Evolutionary conservation across 2,329 filamentous ascomycete genomes (phyloP), one percentile per base, ranked within the genome.

Genomic region (Dothistroma septosporum): DNA sequence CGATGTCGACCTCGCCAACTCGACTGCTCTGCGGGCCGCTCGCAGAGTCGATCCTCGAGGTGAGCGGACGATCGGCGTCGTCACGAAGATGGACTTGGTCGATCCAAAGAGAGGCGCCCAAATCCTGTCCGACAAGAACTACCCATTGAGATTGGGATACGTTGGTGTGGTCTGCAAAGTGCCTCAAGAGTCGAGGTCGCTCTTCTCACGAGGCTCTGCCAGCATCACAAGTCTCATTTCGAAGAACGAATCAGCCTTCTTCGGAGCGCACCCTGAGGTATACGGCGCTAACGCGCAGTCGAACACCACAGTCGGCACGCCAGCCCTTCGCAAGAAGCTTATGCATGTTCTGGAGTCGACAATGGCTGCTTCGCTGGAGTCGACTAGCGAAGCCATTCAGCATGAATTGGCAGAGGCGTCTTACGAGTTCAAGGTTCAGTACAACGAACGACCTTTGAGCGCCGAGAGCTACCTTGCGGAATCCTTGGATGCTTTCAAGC

Each of bases 381-480:
- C 86, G 58, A 99, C 94, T 3, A 90, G 90, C 68, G 91, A 97
- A 72, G 91, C 92, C 10, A 97, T 99, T 66, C 88, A 89, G 63
- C 91, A 96, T 73, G 94, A 99, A 75, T 85, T 99, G 0, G 93
- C 97, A 71, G 94, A 99, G 76, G 92, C 94, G 2, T 93, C 91
- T 0, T 99, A 99, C 72, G 93, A 99, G 76, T 99, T 96, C 82
- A 99, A 99, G 75, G 94, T 99, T 5, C 95, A 99, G 75, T 99
- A 99, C 78, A 99, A 99, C 71, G 94, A 99, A 74, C 87, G 94
- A 7, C 91, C 93, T 1, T 80, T 99, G 37, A 96, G 91, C 55
- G 94, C 94, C 1, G 94, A 99, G 74, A 96, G 93, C 4, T 99
- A 99, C 73, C 84, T 99, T 44, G 94, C 94, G 1, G 94, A 97